These are phyloP conservation scores for Wallacemonas rigidus DNA, from an alignment of 208 protist species.

Conservation along the genomic window DNA sequence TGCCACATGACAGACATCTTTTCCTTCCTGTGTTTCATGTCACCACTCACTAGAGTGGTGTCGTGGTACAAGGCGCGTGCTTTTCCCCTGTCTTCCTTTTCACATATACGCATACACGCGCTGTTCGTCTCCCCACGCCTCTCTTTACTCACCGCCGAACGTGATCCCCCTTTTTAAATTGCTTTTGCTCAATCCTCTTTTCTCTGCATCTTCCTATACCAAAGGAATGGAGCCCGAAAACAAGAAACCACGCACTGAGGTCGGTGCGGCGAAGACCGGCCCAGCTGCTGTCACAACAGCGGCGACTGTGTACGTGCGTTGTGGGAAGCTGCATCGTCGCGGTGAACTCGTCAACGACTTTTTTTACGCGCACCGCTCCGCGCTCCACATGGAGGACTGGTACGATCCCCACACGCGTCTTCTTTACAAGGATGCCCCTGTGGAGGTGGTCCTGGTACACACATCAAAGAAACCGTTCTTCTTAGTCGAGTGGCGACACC, in stretches of 20 bases:
- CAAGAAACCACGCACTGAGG: conserved; percentile 16
- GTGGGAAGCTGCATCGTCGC: conserved; percentile 47
- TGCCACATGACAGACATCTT: background rate
- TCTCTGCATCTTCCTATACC: background rate
- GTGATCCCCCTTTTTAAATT: background rate
- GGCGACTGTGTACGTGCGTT: conserved; percentile 72
- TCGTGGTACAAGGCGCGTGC: background rate
- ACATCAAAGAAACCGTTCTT: conserved; percentile 81
- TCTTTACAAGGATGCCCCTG: conserved; percentile 50
- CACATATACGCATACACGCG: too few relatives aligned
- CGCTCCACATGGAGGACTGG: conserved; percentile 45
- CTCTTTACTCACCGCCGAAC: background rate
- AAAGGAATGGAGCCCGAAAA: conserved; percentile 11
- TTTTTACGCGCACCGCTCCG: conserved; percentile 46
- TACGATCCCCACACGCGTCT: conserved; percentile 22
- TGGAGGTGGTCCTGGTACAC: conserved; percentile 73
- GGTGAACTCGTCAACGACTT: conserved; percentile 80
- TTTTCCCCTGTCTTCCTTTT: background rate
- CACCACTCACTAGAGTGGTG: background rate
- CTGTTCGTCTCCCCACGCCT: too few relatives aligned
- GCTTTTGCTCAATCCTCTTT: background rate
- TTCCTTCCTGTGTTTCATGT: too few relatives aligned
- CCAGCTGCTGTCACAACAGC: background rate
- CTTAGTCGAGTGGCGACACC: conserved; percentile 75
- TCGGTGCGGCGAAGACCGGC: background rate